Conservation (phyloP, 495 filamentous ascomycete genomes). For the Aspergillus funiculosus region DNA sequence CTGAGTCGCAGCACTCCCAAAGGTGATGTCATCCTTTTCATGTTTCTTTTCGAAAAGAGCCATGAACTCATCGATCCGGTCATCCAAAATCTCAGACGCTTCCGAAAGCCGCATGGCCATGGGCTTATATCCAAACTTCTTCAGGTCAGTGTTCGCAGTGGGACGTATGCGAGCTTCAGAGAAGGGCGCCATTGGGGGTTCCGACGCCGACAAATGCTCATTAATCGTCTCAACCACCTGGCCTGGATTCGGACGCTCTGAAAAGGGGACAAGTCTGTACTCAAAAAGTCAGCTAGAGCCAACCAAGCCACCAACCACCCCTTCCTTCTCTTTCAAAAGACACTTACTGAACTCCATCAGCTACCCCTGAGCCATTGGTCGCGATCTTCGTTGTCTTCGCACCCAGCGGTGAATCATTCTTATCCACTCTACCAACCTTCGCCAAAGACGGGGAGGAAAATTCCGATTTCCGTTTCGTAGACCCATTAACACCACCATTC, state of each 20-base stretch:
- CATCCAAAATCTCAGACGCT: constrained; percentile 85
- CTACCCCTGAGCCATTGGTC: constrained; percentile 19
- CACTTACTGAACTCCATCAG: constrained; percentile 30
- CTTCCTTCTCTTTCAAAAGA: neutral
- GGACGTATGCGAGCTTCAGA: constrained; percentile 73
- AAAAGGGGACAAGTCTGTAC: constrained; percentile 54
- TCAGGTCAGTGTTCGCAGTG: constrained; percentile 74
- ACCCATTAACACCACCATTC: constrained; percentile 46
- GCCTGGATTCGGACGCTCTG: constrained; percentile 67
- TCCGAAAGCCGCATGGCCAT: constrained; percentile 92
- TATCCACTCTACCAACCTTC: constrained; percentile 45
- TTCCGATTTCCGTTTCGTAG: constrained; percentile 57
- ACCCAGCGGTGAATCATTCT: constrained; percentile 29
- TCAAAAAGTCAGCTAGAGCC: constrained; percentile 5
- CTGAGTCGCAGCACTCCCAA: constrained; percentile 79
- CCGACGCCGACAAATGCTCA: constrained; percentile 59
- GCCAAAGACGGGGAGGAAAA: constrained; percentile 52
- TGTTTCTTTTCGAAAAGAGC: constrained; percentile 65
- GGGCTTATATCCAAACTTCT: constrained; percentile 84
- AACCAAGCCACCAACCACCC: constrained; percentile 15
- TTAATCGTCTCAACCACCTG: constrained; percentile 79
- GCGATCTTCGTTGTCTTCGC: constrained; percentile 21
- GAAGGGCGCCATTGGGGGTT: constrained; percentile 65
- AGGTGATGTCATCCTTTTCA: constrained; percentile 69
- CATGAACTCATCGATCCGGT: constrained; percentile 87